phyloP scores from a whole-genome alignment of 139 green algal genomes.

The Diplosphaera chodatii region DNA sequence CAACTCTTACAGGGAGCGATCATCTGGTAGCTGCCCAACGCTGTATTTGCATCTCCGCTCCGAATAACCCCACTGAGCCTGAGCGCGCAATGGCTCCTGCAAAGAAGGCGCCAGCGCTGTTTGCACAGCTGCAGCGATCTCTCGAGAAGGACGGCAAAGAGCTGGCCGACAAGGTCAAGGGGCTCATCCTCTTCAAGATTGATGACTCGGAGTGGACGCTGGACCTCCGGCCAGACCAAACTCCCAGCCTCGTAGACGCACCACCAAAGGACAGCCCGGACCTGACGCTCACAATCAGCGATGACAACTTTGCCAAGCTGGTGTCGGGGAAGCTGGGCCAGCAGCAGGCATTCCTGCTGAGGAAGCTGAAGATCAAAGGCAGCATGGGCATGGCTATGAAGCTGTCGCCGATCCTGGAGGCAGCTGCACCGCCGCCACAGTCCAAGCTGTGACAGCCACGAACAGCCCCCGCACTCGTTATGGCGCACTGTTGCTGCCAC shows the following conservation, averaged over 20 bases:
- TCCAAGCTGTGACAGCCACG: not conserved
- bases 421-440: slow-evolving; percentile 65
- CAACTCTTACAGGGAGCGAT: too few species aligned
- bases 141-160: slow-evolving; percentile 38
- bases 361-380: slow-evolving; percentile 83
- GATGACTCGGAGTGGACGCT: slow-evolving; percentile 63
- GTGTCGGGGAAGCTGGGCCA: slow-evolving; percentile 79
- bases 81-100: slow-evolving; percentile 21
- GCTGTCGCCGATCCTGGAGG: slow-evolving; percentile 74
- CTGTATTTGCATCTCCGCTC: too few species aligned
- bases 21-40: too few species aligned
- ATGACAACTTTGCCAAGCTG: slow-evolving; percentile 67
- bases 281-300: slow-evolving; percentile 69
- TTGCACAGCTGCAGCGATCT: slow-evolving; percentile 42
- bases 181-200: slow-evolving; percentile 77
- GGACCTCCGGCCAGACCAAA: slow-evolving; percentile 56
- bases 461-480: too few species aligned
- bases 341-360: slow-evolving; percentile 78
- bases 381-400: slow-evolving; percentile 83
- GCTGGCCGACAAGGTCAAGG: slow-evolving; percentile 58
- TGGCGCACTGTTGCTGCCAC: too few species aligned
- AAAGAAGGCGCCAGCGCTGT: slow-evolving; percentile 30
- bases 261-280: slow-evolving; percentile 42
- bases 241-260: slow-evolving; percentile 25
- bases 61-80: too few species aligned